These are phyloP conservation scores for Carex kokanica DNA, from an alignment of 176 grass and related monocot genomes.

Conservation along the genomic window DNA sequence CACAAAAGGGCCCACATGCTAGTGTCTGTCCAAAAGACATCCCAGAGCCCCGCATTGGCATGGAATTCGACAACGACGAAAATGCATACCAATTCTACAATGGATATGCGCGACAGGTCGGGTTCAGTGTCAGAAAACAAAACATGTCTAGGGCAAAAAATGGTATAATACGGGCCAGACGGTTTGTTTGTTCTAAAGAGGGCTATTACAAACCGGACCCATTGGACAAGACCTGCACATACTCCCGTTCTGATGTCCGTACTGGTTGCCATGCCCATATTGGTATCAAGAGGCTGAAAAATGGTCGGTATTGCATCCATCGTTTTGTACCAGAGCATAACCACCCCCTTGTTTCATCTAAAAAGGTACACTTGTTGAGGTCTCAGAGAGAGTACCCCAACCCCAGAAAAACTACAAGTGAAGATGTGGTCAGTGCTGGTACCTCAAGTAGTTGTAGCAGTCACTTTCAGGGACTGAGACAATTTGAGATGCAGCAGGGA, in stretches of 20 bases:
- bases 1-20: neutral
- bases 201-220: constrained; percentile 35
- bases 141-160: constrained; percentile 31
- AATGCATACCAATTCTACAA: constrained; percentile 43
- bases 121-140: constrained; percentile 42
- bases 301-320: constrained; percentile 28
- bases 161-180: constrained; percentile 30
- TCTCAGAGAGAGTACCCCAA: constrained; percentile 33
- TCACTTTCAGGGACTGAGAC: constrained; percentile 35
- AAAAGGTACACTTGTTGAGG: constrained; percentile 39
- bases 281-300: constrained; percentile 40
- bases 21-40: constrained; percentile 3
- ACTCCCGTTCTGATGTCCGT: constrained; percentile 31
- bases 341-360: constrained; percentile 29
- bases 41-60: constrained; percentile 31
- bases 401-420: neutral
- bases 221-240: constrained; percentile 22
- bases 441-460: constrained; percentile 23
- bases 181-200: constrained; percentile 37
- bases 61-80: constrained; percentile 39
- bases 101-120: constrained; percentile 32
- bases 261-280: constrained; percentile 41
- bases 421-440: constrained; percentile 5
- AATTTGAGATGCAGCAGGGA: constrained; percentile 35
- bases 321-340: constrained; percentile 40